Percentiles rank a stretch among this genome's conserved stretches.
These are phyloP conservation scores for Epichloe sibirici DNA, from an alignment of 2,329 filamentous ascomycete genomes.

Conservation along the genomic window DNA sequence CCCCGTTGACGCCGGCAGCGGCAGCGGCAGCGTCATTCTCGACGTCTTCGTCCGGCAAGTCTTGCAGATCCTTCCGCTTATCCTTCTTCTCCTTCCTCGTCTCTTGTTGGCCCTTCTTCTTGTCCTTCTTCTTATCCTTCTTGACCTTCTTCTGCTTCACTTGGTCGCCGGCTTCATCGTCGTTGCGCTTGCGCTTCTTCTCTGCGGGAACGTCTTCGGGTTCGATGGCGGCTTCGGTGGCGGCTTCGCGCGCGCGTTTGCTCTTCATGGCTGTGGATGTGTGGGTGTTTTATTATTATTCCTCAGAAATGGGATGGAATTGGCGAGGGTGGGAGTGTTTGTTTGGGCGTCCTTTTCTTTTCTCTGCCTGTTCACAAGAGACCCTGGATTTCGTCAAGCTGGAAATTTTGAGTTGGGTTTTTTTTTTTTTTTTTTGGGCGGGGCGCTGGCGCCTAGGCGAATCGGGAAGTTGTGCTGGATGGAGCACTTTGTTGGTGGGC, in stretches of 20 bases:
- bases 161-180: constrained; percentile 13
- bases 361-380: too few relatives aligned
- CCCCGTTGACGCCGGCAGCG: constrained; percentile 9
- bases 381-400: too few relatives aligned
- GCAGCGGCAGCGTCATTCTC: constrained; percentile 9
- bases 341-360: too few relatives aligned
- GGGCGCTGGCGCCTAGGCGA: too few relatives aligned
- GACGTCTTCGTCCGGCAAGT: constrained; percentile 24
- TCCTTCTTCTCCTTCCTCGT: constrained; percentile 29
- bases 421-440: too few relatives aligned
- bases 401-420: too few relatives aligned
- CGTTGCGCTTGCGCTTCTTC: constrained; percentile 26
- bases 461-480: too few relatives aligned
- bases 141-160: constrained; percentile 19
- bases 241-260: constrained; percentile 26
- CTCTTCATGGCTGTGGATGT: constrained; percentile 20
- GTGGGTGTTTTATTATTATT: too few relatives aligned
- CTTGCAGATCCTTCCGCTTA: constrained; percentile 25
- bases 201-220: constrained; percentile 17
- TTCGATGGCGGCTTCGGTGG: constrained; percentile 16
- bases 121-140: constrained; percentile 23
- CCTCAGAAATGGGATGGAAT: too few relatives aligned
- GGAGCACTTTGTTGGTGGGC: too few relatives aligned
- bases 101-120: constrained; percentile 21
- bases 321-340: too few relatives aligned